Percentiles rank a stretch among this genome's conserved stretches.
phyloP scores from a whole-genome alignment of 2,329 filamentous ascomycete genomes.

The Fusarium poae region DNA sequence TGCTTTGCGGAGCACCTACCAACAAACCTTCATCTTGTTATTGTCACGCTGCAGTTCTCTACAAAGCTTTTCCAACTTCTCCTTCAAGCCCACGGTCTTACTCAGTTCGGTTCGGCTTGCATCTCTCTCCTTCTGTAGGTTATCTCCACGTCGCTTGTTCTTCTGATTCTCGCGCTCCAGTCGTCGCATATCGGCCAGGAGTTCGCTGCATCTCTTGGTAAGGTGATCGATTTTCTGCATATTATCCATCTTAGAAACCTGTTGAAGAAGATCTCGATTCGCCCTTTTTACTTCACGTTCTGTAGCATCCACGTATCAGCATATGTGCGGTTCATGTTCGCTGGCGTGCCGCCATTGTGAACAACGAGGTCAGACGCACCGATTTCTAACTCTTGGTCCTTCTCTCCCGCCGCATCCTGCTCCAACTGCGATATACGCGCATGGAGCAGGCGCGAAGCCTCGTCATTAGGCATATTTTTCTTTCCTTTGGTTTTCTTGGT shows the following conservation, averaged over 20 bases:
- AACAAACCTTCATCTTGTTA: slow-evolving; percentile 91
- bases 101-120: slow-evolving; percentile 87
- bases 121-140: slow-evolving; percentile 96
- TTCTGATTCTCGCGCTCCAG: slow-evolving; percentile 94
- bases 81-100: slow-evolving; percentile 91
- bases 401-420: slow-evolving; percentile 91
- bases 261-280: slow-evolving; percentile 87
- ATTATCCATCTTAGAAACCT: slow-evolving; percentile 91
- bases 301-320: slow-evolving; percentile 58
- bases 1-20: background rate
- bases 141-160: slow-evolving; percentile 94
- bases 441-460: slow-evolving; percentile 90
- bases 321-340: slow-evolving; percentile 29
- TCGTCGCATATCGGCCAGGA: slow-evolving; percentile 94
- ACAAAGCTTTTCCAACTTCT: slow-evolving; percentile 96
- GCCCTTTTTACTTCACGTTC: slow-evolving; percentile 95
- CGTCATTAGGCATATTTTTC: slow-evolving; percentile 85
- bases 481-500: slow-evolving; percentile 86
- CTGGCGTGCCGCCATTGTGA: slow-evolving; percentile 22
- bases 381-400: slow-evolving; percentile 96
- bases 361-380: slow-evolving; percentile 67
- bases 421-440: slow-evolving; percentile 96
- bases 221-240: slow-evolving; percentile 92
- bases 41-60: slow-evolving; percentile 96
- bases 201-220: slow-evolving; percentile 90